Evolutionary conservation across 2,329 filamentous ascomycete genomes (phyloP).

Genomic region (Xylariaceae sp.): DNA sequence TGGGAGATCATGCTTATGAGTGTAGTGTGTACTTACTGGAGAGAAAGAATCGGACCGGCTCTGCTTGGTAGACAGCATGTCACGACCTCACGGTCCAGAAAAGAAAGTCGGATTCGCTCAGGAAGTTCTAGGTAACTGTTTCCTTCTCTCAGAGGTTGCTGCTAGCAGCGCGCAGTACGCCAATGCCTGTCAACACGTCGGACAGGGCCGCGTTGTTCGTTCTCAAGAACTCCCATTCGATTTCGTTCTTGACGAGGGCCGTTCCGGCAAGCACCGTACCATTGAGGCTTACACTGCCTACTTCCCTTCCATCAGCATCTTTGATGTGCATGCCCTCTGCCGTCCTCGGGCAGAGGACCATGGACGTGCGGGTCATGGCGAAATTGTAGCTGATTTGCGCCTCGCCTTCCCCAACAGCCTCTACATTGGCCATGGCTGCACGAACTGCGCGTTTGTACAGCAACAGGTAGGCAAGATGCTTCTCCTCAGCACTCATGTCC

Average conservation of each 20-base stretch:
- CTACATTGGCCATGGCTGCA: conserved; percentile 15
- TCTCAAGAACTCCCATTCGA: conserved; percentile 52
- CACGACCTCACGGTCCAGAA: conserved; percentile 15
- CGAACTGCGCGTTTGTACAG: conserved; percentile 43
- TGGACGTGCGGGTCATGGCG: conserved; percentile 49
- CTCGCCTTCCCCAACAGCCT: conserved; percentile 34
- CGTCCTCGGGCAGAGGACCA: conserved; percentile 51
- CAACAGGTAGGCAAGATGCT: conserved; percentile 41
- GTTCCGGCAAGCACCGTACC: conserved; percentile 61
- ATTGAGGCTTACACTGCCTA: conserved; percentile 49
- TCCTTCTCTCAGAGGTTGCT: background rate
- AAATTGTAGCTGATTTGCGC: conserved; percentile 60
- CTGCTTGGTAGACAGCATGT: conserved; percentile 10
- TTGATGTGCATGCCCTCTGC: conserved; percentile 42
- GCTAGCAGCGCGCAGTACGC: conserved; percentile 27
- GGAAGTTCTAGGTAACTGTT: background rate
- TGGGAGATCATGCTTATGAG: conserved; percentile 1
- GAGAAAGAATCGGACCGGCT: conserved; percentile 9
- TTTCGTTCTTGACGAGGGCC: conserved; percentile 54
- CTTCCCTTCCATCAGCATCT: conserved; percentile 26
- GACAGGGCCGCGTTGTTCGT: conserved; percentile 36
- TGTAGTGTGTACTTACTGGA: conserved; percentile 26
- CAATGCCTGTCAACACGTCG: conserved; percentile 40
- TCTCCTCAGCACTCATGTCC: conserved; percentile 33
- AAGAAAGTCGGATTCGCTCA: background rate